These are phyloP conservation scores for Aspergillus flavus DNA, from an alignment of 2,329 filamentous ascomycete species.

Conservation along the genomic window DNA sequence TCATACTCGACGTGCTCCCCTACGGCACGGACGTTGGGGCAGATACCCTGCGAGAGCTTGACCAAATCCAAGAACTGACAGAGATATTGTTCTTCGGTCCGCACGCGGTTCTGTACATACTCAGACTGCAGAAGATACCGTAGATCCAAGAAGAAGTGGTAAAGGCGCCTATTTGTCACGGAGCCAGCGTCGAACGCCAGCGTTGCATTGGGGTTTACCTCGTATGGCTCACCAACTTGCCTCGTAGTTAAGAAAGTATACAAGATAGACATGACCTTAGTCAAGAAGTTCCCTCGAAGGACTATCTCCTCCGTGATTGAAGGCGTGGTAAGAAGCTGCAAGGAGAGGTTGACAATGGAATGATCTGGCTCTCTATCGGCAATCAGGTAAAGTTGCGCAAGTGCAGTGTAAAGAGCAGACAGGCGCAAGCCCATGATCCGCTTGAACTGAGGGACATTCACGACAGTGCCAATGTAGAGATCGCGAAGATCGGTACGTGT, in stretches of 20 bases:
- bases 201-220: slow-evolving; percentile 82
- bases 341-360: slow-evolving; percentile 95
- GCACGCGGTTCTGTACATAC: slow-evolving; percentile 82
- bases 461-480: slow-evolving; percentile 93
- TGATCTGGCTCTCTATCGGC: slow-evolving; percentile 96
- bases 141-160: slow-evolving; percentile 95
- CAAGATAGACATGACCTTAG: slow-evolving; percentile 90
- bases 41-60: slow-evolving; percentile 95
- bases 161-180: slow-evolving; percentile 91
- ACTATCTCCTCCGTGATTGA: slow-evolving; percentile 96
- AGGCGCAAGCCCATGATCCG: slow-evolving; percentile 90
- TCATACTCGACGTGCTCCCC: slow-evolving; percentile 98
- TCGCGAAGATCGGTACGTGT: slow-evolving; percentile 86
- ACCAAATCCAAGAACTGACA: slow-evolving; percentile 94
- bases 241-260: slow-evolving; percentile 96
- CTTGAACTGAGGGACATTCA: slow-evolving; percentile 95
- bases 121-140: slow-evolving; percentile 87
- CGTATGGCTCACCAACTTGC: slow-evolving; percentile 91
- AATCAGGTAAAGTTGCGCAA: slow-evolving; percentile 93
- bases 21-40: slow-evolving; percentile 86
- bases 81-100: slow-evolving; percentile 82
- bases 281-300: slow-evolving; percentile 92
- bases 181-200: slow-evolving; percentile 92
- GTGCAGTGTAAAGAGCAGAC: slow-evolving; percentile 87
- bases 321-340: slow-evolving; percentile 95